Evolutionary conservation across 2,329 filamentous ascomycete genomes (phyloP).

Genomic region (Podosphaera xanthii): DNA sequence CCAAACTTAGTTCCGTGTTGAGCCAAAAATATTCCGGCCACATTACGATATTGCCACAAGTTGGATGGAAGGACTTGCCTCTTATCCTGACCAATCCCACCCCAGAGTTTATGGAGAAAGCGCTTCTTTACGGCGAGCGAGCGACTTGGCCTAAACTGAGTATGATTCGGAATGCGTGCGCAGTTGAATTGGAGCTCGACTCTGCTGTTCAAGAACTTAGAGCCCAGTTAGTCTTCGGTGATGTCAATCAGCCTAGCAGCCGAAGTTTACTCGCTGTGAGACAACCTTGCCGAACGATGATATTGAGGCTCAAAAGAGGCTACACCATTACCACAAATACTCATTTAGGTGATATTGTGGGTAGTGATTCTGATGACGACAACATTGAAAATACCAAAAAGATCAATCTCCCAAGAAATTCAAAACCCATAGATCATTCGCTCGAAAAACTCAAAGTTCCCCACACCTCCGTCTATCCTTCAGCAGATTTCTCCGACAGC

Average conservation of each 20-base stretch:
- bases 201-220: constrained; percentile 46
- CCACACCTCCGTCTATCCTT: constrained; percentile 9
- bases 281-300: constrained; percentile 2
- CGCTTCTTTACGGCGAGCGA: constrained; percentile 54
- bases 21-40: constrained; percentile 86
- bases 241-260: constrained; percentile 14
- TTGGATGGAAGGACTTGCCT: constrained; percentile 50
- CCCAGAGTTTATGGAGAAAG: constrained; percentile 62
- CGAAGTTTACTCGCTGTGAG: constrained; percentile 12
- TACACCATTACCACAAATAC: constrained; percentile 8
- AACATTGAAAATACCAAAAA: constrained; percentile 1
- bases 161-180: constrained; percentile 65
- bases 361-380: constrained; percentile 4
- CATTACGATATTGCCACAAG: constrained; percentile 76
- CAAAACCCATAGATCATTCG: constrained; percentile 4
- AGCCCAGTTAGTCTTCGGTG: constrained; percentile 28
- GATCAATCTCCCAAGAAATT: constrained; percentile 5
- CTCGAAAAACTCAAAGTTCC: constrained; percentile 6
- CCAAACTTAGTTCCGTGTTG: constrained; percentile 58
- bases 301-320: constrained; percentile 7
- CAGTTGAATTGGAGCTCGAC: constrained; percentile 70
- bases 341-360: not conserved
- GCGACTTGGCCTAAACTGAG: constrained; percentile 84
- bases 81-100: constrained; percentile 67
- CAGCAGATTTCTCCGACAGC: constrained; percentile 8